phyloP scores from a whole-genome alignment of 495 filamentous ascomycete species.

The Penicillium fimorum region DNA sequence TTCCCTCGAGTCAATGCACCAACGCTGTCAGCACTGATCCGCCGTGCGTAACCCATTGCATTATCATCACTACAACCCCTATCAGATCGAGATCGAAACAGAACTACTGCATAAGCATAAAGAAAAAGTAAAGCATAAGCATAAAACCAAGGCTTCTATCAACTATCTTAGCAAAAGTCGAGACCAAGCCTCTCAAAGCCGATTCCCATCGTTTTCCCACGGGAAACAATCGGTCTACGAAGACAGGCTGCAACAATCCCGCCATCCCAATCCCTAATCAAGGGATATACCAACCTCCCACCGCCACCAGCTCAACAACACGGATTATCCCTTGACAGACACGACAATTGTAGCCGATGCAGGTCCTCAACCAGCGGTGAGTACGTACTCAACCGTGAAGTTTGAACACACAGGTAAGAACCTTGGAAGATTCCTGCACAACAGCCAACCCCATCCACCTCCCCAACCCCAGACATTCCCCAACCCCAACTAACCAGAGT shows the following conservation, averaged over 20 bases:
- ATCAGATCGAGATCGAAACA: neutral
- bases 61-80: conserved; percentile 8
- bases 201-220: conserved; percentile 2
- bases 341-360: neutral
- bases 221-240: conserved; percentile 19
- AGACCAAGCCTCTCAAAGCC: neutral
- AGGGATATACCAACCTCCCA: conserved; percentile 14
- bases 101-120: conserved; percentile 1
- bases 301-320: conserved; percentile 3
- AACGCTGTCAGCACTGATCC: conserved; percentile 20
- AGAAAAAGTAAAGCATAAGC: neutral
- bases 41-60: conserved; percentile 22
- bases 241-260: neutral
- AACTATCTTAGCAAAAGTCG: neutral
- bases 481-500: conserved; percentile 1
- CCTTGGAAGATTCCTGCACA: neutral
- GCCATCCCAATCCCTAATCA: conserved; percentile 7
- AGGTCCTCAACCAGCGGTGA: conserved; percentile 9
- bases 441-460: conserved; percentile 2
- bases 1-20: conserved; percentile 9
- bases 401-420: neutral
- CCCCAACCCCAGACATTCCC: conserved; percentile 1
- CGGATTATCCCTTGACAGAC: conserved; percentile 5
- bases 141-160: neutral
- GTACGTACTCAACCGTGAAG: neutral